Evolutionary conservation across 306 rosid genomes (phyloP).

Genomic region (Morella rubra): DNA sequence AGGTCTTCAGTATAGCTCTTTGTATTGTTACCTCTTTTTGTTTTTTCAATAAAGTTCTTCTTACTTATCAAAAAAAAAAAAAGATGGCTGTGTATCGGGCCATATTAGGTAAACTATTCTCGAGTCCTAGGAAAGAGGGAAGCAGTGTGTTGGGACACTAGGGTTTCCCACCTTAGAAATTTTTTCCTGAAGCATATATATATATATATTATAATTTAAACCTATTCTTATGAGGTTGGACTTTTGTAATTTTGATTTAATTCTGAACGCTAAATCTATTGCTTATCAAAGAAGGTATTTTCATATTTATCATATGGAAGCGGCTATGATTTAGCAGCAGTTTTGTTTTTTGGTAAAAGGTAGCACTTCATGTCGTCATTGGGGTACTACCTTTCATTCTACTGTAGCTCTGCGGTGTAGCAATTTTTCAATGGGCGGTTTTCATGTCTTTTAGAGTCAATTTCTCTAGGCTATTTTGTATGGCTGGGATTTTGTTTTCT

Average conservation of each 20-base stretch:
- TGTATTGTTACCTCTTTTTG: too few relatives aligned
- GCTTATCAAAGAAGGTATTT: neutral
- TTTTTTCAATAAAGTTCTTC: too few relatives aligned
- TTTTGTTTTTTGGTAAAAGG: too few relatives aligned
- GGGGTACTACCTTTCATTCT: neutral
- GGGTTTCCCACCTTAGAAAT: too few relatives aligned
- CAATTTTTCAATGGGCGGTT: neutral
- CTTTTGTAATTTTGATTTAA: neutral
- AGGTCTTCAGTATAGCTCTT: too few relatives aligned
- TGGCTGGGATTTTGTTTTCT: neutral
- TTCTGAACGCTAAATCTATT: neutral
- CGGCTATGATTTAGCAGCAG: neutral
- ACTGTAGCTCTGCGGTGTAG: neutral
- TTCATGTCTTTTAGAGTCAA: neutral
- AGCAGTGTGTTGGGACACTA: too few relatives aligned
- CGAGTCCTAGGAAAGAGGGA: too few relatives aligned
- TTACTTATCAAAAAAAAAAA: too few relatives aligned
- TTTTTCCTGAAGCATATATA: too few relatives aligned
- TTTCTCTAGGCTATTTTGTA: neutral
- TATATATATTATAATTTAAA: neutral
- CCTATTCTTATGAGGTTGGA: neutral
- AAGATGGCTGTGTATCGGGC: too few relatives aligned
- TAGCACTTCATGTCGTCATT: neutral
- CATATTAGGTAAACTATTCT: too few relatives aligned
- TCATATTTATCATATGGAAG: neutral